Conservation (phyloP, 1,284 basidiomycete species). For the Irpex sp. region DNA sequence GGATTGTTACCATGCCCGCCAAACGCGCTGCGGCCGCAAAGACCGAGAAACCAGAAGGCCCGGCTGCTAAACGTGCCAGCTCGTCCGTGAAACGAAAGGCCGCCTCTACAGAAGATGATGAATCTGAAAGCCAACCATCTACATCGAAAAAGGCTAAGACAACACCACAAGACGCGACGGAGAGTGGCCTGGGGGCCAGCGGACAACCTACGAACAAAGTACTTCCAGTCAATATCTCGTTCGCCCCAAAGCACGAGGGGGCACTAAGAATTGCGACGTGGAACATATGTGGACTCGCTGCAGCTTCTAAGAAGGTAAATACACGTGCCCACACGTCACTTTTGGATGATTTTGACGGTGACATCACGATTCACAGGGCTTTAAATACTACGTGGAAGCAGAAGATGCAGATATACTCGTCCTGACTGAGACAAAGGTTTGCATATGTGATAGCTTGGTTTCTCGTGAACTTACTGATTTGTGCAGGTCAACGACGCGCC, state of each 20-base stretch:
- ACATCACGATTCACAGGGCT: constrained; percentile 48
- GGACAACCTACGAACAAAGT: constrained; percentile 71
- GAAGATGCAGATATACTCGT: constrained; percentile 81
- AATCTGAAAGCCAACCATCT: not conserved
- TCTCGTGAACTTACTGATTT: not conserved
- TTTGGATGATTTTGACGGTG: not conserved
- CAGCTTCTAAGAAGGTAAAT: constrained; percentile 67
- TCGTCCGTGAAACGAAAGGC: constrained; percentile 7
- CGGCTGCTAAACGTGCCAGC: not conserved
- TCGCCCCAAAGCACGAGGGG: constrained; percentile 46
- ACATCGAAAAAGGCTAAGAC: constrained; percentile 3
- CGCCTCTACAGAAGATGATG: not conserved
- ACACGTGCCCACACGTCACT: not conserved
- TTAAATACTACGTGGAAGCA: constrained; percentile 75
- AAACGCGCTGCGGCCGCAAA: constrained; percentile 3
- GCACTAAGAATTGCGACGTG: constrained; percentile 63
- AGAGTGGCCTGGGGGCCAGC: constrained; percentile 28
- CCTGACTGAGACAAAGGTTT: constrained; percentile 79
- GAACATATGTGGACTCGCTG: constrained; percentile 73
- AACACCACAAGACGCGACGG: constrained; percentile 23
- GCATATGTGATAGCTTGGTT: not conserved
- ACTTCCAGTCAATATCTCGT: constrained; percentile 58
- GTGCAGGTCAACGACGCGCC: constrained; percentile 64
- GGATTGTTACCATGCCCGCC: not conserved
- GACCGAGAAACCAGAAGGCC: not conserved